Evolutionary conservation across 2,329 filamentous ascomycete genomes (phyloP).

Genomic region (Hymenoscyphus linearis): DNA sequence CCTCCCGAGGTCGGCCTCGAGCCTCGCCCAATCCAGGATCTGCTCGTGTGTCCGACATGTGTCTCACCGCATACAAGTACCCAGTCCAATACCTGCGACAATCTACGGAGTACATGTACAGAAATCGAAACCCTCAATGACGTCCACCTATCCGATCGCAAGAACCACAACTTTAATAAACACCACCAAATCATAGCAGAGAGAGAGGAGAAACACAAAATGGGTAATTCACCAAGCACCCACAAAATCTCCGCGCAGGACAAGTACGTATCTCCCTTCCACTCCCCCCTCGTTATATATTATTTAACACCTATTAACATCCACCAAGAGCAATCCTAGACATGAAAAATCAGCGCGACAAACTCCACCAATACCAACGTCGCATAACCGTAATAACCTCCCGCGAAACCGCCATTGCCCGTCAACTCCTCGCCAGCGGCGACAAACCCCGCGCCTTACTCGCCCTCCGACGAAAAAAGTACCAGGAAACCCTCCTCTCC

Average conservation of each 20-base stretch:
- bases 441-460: conserved; percentile 80
- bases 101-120: too few relatives aligned
- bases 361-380: conserved; percentile 91
- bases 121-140: background rate
- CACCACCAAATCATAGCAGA: background rate
- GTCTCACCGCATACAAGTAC: background rate
- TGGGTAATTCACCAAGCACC: conserved; percentile 61
- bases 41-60: conserved; percentile 1
- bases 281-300: conserved; percentile 3
- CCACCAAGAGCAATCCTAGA: conserved; percentile 80
- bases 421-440: conserved; percentile 71
- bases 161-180: background rate
- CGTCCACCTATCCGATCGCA: background rate
- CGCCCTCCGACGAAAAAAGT: conserved; percentile 90
- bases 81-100: background rate
- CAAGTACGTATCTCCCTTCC: conserved; percentile 53
- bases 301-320: too few relatives aligned
- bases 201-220: conserved; percentile 29
- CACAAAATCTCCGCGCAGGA: conserved; percentile 75
- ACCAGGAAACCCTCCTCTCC: conserved; percentile 81
- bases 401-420: conserved; percentile 81
- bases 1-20: background rate
- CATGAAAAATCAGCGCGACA: conserved; percentile 96
- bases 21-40: background rate
- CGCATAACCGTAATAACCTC: conserved; percentile 81